Evolutionary conservation across 208 protist genomes (phyloP).

Genomic region (Leishmania tarentolae): DNA sequence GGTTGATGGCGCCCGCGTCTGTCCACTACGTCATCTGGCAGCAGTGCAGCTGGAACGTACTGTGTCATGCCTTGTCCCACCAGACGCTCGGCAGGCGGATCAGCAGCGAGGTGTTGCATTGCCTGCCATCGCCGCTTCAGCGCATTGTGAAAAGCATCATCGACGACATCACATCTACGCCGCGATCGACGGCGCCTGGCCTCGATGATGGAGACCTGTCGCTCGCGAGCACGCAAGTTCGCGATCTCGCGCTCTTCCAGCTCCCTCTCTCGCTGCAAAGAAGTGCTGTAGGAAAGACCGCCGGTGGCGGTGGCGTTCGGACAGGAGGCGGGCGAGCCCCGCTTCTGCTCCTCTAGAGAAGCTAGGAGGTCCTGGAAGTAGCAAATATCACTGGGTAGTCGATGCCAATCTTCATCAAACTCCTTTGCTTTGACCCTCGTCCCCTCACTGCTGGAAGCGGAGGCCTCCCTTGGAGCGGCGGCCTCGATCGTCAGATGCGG

Average conservation of each 20-base stretch:
- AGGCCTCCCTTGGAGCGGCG: not conserved
- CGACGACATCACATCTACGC: slow-evolving; percentile 67
- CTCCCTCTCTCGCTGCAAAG: not conserved
- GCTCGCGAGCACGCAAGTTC: slow-evolving; percentile 34
- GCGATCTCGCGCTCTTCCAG: slow-evolving; percentile 31
- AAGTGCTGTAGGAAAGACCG: not conserved
- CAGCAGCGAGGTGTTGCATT: slow-evolving; percentile 67
- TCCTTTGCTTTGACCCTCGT: not conserved
- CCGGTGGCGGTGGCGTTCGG: not conserved
- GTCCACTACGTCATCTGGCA: slow-evolving; percentile 38
- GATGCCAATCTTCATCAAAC: slow-evolving; percentile 36
- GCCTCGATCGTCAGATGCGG: not conserved
- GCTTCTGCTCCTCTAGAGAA: slow-evolving; percentile 17
- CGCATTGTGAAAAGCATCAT: slow-evolving; percentile 72
- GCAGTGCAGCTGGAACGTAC: slow-evolving; percentile 74
- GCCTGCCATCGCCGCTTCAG: slow-evolving; percentile 66
- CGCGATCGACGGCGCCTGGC: slow-evolving; percentile 32
- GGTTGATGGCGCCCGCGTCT: slow-evolving; percentile 4
- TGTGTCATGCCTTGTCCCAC: slow-evolving; percentile 71
- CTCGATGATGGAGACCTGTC: slow-evolving; percentile 54
- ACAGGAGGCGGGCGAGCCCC: not conserved
- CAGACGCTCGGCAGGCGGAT: slow-evolving; percentile 88
- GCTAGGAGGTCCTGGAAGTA: slow-evolving; percentile 26
- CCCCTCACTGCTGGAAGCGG: not conserved
- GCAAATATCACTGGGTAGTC: slow-evolving; percentile 22